Evolutionary conservation across 148 eudicot genomes (phyloP).

Genomic region (Silene conica): DNA sequence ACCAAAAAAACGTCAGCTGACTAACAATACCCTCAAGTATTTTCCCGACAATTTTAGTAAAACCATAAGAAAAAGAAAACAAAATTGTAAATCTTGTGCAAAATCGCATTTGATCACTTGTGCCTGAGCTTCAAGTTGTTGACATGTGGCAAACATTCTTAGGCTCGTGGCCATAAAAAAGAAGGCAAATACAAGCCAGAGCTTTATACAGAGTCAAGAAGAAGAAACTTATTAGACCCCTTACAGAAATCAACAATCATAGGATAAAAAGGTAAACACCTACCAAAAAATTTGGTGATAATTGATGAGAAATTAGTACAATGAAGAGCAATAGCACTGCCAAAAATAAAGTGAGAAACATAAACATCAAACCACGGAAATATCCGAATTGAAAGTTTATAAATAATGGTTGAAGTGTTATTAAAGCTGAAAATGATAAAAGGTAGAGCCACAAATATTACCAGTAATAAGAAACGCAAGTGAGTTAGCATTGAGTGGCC

Average conservation of each 20-base stretch:
- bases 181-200: constrained; percentile 91
- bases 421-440: too few species aligned
- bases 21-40: background rate
- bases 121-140: constrained; percentile 96
- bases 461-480: too few species aligned
- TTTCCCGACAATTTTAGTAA: background rate
- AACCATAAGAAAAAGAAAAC: background rate
- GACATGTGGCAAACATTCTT: constrained; percentile 95
- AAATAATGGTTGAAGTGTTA: too few species aligned
- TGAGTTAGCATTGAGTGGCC: constrained; percentile 81
- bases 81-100: constrained; percentile 65
- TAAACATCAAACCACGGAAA: constrained; percentile 4
- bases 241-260: background rate
- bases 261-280: constrained; percentile 9
- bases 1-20: background rate
- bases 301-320: constrained; percentile 85
- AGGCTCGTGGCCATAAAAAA: constrained; percentile 88
- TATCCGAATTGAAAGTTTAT: background rate
- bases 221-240: constrained; percentile 8
- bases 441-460: too few species aligned
- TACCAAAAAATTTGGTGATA: constrained; percentile 95
- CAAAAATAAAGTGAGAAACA: background rate
- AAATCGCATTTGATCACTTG: constrained; percentile 76
- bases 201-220: constrained; percentile 39
- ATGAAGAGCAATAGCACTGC: constrained; percentile 87